Conservation (phyloP, 1,139 yeast species). For the Candida sojae region DNA sequence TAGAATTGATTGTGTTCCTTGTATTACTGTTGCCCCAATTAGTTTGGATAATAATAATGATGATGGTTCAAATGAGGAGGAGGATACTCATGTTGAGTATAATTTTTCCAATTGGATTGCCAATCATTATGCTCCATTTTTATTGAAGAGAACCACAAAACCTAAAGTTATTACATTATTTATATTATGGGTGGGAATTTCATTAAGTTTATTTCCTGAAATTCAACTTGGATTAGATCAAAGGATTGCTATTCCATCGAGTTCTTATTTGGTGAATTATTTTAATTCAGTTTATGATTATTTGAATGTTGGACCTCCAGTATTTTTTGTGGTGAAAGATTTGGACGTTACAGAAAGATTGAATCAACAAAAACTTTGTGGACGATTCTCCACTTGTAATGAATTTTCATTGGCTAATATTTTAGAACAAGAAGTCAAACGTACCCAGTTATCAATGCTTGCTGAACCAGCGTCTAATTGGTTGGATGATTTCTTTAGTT, state of each 20-base stretch:
- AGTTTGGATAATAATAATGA: slow-evolving; percentile 7
- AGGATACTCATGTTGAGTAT: slow-evolving; percentile 21
- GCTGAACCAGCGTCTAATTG: slow-evolving; percentile 86
- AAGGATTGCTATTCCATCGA: slow-evolving; percentile 80
- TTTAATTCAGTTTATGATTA: slow-evolving; percentile 74
- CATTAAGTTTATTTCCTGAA: slow-evolving; percentile 68
- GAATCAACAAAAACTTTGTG: slow-evolving; percentile 78
- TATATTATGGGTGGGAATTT: slow-evolving; percentile 62
- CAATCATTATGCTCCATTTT: slow-evolving; percentile 48
- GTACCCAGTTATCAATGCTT: slow-evolving; percentile 64
- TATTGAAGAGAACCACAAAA: slow-evolving; percentile 50
- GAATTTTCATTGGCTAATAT: slow-evolving; percentile 77
- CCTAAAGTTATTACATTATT: slow-evolving; percentile 57
- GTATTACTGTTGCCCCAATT: slow-evolving; percentile 29
- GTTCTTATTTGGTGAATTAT: slow-evolving; percentile 77
- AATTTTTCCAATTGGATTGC: slow-evolving; percentile 27
- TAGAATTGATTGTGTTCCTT: slow-evolving; percentile 61
- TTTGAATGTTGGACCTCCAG: slow-evolving; percentile 88
- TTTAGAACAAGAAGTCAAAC: slow-evolving; percentile 81
- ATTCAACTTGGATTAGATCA: slow-evolving; percentile 85
- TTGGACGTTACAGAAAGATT: slow-evolving; percentile 60
- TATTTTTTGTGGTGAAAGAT: slow-evolving; percentile 74
- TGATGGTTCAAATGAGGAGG: slow-evolving; percentile 12
- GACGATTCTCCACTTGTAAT: slow-evolving; percentile 82
- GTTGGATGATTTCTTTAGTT: slow-evolving; percentile 87